phyloP scores from a whole-genome alignment of 1,284 basidiomycete genomes.

The Boletus smithii region DNA sequence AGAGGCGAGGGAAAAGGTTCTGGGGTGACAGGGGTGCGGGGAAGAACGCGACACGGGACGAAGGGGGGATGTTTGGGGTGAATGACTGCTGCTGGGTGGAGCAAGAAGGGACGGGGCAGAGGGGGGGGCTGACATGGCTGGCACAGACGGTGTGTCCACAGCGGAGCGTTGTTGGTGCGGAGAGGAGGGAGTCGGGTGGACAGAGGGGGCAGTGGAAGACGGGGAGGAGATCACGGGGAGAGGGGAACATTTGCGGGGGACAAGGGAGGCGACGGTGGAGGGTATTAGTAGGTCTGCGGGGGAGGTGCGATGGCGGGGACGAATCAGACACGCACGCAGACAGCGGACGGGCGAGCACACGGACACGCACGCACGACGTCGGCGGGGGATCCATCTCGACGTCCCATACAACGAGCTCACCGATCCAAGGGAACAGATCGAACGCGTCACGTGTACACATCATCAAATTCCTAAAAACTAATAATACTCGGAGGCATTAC shows the following conservation, averaged over 20 bases:
- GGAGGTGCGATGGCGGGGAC: conserved; percentile 12
- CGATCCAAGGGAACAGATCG: conserved; percentile 7
- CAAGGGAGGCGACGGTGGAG: neutral
- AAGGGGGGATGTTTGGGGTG: conserved; percentile 31
- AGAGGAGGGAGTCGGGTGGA: conserved; percentile 32
- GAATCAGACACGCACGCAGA: conserved; percentile 20
- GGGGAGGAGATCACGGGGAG: conserved; percentile 26
- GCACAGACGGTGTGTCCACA: conserved; percentile 57
- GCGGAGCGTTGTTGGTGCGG: conserved; percentile 48
- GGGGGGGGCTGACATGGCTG: conserved; percentile 19
- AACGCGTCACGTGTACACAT: conserved; percentile 26
- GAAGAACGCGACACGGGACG: conserved; percentile 37
- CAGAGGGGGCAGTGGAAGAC: conserved; percentile 45
- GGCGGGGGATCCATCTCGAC: conserved; percentile 31
- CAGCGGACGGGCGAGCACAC: conserved; percentile 14
- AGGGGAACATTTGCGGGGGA: conserved; percentile 18
- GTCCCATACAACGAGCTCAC: conserved; percentile 19
- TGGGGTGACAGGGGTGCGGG: conserved; percentile 28
- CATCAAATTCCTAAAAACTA: neutral
- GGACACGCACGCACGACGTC: conserved; percentile 23
- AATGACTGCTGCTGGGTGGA: conserved; percentile 14
- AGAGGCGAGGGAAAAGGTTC: conserved; percentile 1
- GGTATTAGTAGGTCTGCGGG: conserved; percentile 28
- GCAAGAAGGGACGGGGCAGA: conserved; percentile 26
- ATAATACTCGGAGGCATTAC: neutral